Conservation (phyloP, 352 stramenopile species). For the Phytopythium kandeliae region DNA sequence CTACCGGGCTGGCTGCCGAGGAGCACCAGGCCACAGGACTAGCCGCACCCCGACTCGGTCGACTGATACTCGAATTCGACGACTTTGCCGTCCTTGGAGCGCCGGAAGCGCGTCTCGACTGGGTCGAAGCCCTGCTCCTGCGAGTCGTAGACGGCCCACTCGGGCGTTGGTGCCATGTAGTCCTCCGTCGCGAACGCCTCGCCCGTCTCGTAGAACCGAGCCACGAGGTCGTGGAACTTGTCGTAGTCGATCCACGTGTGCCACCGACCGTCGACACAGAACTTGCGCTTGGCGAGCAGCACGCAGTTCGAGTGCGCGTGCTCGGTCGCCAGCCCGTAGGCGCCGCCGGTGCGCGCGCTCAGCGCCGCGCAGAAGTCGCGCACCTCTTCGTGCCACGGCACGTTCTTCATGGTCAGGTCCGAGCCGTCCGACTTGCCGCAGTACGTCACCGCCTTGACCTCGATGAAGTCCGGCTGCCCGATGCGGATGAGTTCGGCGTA, state of each 20-base stretch:
- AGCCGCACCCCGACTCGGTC: constrained; percentile 80
- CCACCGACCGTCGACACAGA: constrained; percentile 90
- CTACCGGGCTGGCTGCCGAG: too few relatives aligned
- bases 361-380: constrained; percentile 87
- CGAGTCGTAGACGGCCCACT: constrained; percentile 96
- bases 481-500: constrained; percentile 94
- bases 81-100: constrained; percentile 84
- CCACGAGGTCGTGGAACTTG: constrained; percentile 91
- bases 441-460: constrained; percentile 98
- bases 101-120: constrained; percentile 88
- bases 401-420: constrained; percentile 98
- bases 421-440: constrained; percentile 97
- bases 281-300: constrained; percentile 91
- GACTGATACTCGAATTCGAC: constrained; percentile 82
- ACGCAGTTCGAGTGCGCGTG: constrained; percentile 97
- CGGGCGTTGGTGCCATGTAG: constrained; percentile 92
- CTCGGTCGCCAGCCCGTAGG: constrained; percentile 94
- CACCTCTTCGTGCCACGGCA: constrained; percentile 98
- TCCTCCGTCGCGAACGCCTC: constrained; percentile 90
- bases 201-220: constrained; percentile 77
- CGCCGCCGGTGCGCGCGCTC: constrained; percentile 65
- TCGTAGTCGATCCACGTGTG: constrained; percentile 99
- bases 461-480: constrained; percentile 90
- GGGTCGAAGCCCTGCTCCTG: constrained; percentile 97
- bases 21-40: too few relatives aligned